Evolutionary conservation across 371 early-diverging fungal species (phyloP).

Genomic region (Mortierella sp.): DNA sequence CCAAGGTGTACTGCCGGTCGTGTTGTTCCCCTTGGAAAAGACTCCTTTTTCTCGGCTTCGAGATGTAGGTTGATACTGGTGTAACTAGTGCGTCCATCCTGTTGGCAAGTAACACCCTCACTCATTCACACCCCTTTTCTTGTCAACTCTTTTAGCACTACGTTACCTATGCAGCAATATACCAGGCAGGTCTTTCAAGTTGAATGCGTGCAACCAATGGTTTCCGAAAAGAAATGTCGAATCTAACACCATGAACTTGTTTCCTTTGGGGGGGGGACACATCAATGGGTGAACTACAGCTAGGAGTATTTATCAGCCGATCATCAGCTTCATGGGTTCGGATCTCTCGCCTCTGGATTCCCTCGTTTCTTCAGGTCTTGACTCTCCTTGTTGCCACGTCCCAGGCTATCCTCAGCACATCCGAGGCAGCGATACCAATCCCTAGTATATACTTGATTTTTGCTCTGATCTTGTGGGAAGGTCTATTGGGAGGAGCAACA

Average conservation of each 20-base stretch:
- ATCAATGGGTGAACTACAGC: too few relatives aligned
- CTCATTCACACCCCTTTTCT: background rate
- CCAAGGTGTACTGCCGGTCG: constrained; percentile 58
- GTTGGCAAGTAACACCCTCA: too few relatives aligned
- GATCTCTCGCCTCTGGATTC: constrained; percentile 52
- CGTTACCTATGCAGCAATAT: constrained; percentile 57
- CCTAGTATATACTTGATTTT: constrained; percentile 53
- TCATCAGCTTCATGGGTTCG: constrained; percentile 47
- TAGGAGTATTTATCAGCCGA: constrained; percentile 54
- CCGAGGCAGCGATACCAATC: constrained; percentile 23
- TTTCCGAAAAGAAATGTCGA: too few relatives aligned
- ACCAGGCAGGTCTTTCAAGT: too few relatives aligned
- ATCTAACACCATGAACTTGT: too few relatives aligned
- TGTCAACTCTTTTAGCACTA: constrained; percentile 45
- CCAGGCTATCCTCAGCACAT: constrained; percentile 37
- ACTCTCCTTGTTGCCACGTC: constrained; percentile 42
- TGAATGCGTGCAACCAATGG: too few relatives aligned
- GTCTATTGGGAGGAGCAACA: constrained; percentile 59
- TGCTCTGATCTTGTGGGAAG: constrained; percentile 56
- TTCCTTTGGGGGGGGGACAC: too few relatives aligned
- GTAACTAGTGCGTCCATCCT: background rate
- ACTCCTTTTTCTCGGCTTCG: constrained; percentile 55
- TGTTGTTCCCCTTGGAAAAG: constrained; percentile 54
- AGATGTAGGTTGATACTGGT: constrained; percentile 33
- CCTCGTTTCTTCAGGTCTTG: constrained; percentile 45